Evolutionary conservation across 2,329 filamentous ascomycete genomes (phyloP), one percentile per base, ranked within the genome.

Genomic region (Talaromyces amestolkiae): DNA sequence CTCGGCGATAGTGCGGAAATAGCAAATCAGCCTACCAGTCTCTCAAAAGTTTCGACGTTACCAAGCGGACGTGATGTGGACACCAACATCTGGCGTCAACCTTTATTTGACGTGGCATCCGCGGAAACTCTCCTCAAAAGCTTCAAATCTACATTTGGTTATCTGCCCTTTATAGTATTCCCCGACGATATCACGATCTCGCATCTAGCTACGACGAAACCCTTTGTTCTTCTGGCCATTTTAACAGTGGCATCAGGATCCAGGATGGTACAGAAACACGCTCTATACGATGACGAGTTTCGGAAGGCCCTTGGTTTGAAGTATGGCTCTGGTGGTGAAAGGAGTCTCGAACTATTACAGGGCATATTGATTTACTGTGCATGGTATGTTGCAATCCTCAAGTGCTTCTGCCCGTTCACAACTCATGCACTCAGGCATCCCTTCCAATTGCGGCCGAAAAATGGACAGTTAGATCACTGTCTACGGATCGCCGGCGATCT

Each of bases 281-380:
- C 62, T 11, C 51, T 64, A 53, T 64, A 64, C n/a, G 62, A 64
- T 59, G 62, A 64, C 35, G 62, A 64, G 62, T 64, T 64, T 35
- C 62, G 62, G 22, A 64, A 64, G 59, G 62, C 62, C 19, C 62
- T 64, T 11, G 62, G 62, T 59, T 53, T 64, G 33, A 64, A 64
- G 54, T 64, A 64, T 64, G 62, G 15, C 9, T 64, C 54, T 53
- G 62, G 41, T 59, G 62, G 62, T 4, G 62, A 64, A 43, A 59
- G 22, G 11, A 64, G 62, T 59, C 53, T 64, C 33, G 62, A 64
- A 24, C 53, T 64, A 3, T 31, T 64, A 10, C 62, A 59, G 35
- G 62, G 62, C 41, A 8, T 64, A 43, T 53, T 64, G 17, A 64
- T 64, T 51, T 64, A 64, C 33, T 64, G 62, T 33, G 62, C 62